Conservation (phyloP, 495 filamentous ascomycete genomes). For the Tuber umbilicatum region DNA sequence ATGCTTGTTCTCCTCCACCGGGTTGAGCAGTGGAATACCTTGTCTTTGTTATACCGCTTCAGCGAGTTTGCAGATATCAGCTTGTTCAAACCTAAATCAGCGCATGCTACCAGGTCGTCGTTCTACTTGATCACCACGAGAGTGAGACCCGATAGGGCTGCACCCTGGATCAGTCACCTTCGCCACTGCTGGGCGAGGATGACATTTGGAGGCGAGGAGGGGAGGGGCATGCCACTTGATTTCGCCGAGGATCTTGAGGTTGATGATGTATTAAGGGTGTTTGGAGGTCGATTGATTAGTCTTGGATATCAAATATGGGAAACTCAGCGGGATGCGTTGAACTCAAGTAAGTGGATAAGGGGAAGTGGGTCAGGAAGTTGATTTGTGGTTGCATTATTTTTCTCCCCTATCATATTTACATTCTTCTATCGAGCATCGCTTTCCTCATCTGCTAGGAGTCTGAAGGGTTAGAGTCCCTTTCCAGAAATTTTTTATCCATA, state of each 20-base stretch:
- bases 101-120: conserved; percentile 48
- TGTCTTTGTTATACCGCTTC: conserved; percentile 46
- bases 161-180: conserved; percentile 44
- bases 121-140: conserved; percentile 55
- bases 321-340: conserved; percentile 21
- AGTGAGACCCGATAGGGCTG: conserved; percentile 44
- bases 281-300: conserved; percentile 44
- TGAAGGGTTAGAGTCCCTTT: background rate
- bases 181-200: conserved; percentile 47
- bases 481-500: background rate
- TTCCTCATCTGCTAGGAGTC: background rate
- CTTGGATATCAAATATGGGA: conserved; percentile 37
- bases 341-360: conserved; percentile 8
- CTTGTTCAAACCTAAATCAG: conserved; percentile 48
- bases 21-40: conserved; percentile 46
- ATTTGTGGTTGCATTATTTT: background rate
- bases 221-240: conserved; percentile 23
- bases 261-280: conserved; percentile 44
- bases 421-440: background rate
- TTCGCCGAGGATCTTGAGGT: conserved; percentile 31
- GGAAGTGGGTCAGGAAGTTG: background rate
- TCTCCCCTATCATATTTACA: background rate
- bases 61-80: conserved; percentile 46
- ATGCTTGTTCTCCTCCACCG: conserved; percentile 52
- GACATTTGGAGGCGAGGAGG: conserved; percentile 47